Evolutionary conservation across 208 protist genomes (phyloP), one percentile per base, ranked within the genome.

Genomic region (Leishmania tarentolae): DNA sequence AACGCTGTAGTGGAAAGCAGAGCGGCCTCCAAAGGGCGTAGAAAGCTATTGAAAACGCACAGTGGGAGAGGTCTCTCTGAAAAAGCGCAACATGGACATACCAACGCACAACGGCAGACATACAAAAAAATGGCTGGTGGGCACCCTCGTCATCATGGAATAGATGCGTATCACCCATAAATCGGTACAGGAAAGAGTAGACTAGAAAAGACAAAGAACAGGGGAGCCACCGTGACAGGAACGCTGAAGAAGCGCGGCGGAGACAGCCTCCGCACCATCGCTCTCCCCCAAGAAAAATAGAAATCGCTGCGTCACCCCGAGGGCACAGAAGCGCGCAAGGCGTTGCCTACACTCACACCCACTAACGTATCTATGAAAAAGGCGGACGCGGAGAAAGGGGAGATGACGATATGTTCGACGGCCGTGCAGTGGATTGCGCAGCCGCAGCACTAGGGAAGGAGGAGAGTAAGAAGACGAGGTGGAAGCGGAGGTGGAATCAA

Each of bases 151-250:
- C 63, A 17, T 44, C 15, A 42, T 15, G 15, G 15, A 0, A 42
- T 35, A 5, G 9, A 44, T 1, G 63, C 35, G 35, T 31, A 44
- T 69, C 59, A 69, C 35, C 17, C 35, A 35, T 57, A 0, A 5
- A 61, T 76, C 72, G 72, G 53, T 63, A 63, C 52, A 76, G 53
- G 70, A 75, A 40, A 56, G 28, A 50, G 42, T 21, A 50, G 44
- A 44, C 6, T 40, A 76, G 42, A 69, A 71, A 50, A n/a, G n/a
- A 46, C 1, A 71, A 71, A 71, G n/a, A 50, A 17, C 2, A 13
- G n/a, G 50, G 19, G 50, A 50, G 13, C n/a, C 57, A 9, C 5
- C 57, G 1, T 63, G 8, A 3, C 28, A 63, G 57, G 15, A 31
- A 71, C 40, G 28, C 28, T 24, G 17, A 47, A 46, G 42, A 71